Evolutionary conservation across 345 rosid genomes (phyloP).

Genomic region (Sonneratia caseolaris): DNA sequence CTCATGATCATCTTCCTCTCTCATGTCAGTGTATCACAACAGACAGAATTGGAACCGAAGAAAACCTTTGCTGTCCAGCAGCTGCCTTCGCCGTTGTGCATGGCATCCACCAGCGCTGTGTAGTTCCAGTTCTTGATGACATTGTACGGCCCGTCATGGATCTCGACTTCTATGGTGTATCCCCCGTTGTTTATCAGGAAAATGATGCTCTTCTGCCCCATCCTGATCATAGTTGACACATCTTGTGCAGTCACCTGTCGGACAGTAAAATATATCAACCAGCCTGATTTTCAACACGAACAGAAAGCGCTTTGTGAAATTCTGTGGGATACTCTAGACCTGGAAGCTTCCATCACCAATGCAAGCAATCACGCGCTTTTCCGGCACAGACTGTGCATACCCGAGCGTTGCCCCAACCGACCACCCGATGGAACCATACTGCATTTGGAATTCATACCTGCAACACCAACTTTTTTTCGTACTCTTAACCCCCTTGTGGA

Average conservation of each 20-base stretch:
- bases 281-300: neutral
- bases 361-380: slow-evolving; percentile 46
- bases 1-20: neutral
- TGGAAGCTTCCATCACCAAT: slow-evolving; percentile 58
- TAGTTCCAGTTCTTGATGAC: slow-evolving; percentile 31
- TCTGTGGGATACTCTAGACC: slow-evolving; percentile 11
- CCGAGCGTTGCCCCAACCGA: slow-evolving; percentile 55
- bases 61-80: slow-evolving; percentile 32
- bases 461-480: slow-evolving; percentile 11
- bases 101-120: slow-evolving; percentile 24
- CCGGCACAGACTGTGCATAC: slow-evolving; percentile 45
- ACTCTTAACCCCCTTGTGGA: neutral
- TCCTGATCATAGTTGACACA: slow-evolving; percentile 29
- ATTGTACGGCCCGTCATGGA: slow-evolving; percentile 29
- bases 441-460: slow-evolving; percentile 51
- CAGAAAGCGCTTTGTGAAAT: neutral
- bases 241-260: slow-evolving; percentile 30
- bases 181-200: slow-evolving; percentile 32
- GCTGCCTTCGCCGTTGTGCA: slow-evolving; percentile 26
- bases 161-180: slow-evolving; percentile 28
- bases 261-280: neutral
- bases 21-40: neutral
- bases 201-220: slow-evolving; percentile 22
- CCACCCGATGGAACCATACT: slow-evolving; percentile 55
- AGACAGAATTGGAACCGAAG: neutral